phyloP scores from a whole-genome alignment of 352 stramenopile species.

The Pythium periplocum region DNA sequence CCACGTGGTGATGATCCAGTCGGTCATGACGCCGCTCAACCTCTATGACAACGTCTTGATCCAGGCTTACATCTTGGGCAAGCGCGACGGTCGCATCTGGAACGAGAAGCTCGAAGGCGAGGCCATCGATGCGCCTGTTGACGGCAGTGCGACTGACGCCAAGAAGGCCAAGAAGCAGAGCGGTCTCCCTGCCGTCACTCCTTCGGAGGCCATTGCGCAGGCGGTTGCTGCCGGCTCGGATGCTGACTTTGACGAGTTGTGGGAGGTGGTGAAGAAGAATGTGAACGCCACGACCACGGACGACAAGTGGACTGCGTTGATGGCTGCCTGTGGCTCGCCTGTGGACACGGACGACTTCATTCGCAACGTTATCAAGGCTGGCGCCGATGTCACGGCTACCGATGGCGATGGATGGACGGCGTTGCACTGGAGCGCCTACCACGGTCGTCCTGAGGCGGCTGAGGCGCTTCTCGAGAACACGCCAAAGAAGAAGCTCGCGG shows the following conservation, averaged over 20 bases:
- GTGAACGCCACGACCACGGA: conserved; percentile 69
- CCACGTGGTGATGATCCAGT: conserved; percentile 85
- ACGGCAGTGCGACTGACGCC: conserved; percentile 6
- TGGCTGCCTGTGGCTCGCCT: conserved; percentile 76
- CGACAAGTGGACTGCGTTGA: conserved; percentile 76
- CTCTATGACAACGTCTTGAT: conserved; percentile 78
- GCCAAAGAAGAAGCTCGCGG: conserved; percentile 26
- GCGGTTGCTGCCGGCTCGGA: conserved; percentile 53
- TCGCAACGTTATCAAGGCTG: conserved; percentile 46
- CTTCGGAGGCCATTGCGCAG: conserved; percentile 55
- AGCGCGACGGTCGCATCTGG: conserved; percentile 61
- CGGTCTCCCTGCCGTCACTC: conserved; percentile 19
- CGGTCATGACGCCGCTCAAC: conserved; percentile 81
- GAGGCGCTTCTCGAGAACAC: conserved; percentile 46
- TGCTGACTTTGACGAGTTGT: conserved; percentile 70
- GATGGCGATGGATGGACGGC: conserved; percentile 80
- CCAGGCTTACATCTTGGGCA: conserved; percentile 69
- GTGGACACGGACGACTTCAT: conserved; percentile 83
- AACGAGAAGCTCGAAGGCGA: conserved; percentile 77
- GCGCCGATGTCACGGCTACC: conserved; percentile 50
- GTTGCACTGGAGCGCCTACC: conserved; percentile 81
- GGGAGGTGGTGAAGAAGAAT: conserved; percentile 45
- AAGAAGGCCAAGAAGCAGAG: conserved; percentile 7
- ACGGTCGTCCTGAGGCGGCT: conserved; percentile 65
- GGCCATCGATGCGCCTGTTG: conserved; percentile 45